Evolutionary conservation across 2,329 filamentous ascomycete genomes (phyloP).

Genomic region (Colletotrichum ledebouriae): DNA sequence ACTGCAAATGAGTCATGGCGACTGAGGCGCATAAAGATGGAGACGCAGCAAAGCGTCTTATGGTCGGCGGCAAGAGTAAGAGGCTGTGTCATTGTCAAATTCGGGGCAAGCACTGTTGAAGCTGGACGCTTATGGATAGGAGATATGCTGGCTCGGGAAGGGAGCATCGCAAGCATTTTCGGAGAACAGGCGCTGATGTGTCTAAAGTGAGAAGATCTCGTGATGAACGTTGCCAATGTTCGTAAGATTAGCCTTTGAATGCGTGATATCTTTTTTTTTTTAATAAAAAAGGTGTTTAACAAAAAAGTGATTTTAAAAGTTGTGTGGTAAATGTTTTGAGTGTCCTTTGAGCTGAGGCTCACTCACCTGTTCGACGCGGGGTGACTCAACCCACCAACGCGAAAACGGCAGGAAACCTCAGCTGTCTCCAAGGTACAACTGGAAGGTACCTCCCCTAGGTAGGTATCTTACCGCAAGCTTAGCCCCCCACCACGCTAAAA

Average conservation of each 20-base stretch:
- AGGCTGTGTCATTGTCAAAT: slow-evolving; percentile 91
- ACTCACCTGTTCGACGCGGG: not conserved
- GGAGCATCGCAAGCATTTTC: slow-evolving; percentile 78
- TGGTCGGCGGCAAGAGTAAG: slow-evolving; percentile 88
- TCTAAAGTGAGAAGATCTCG: slow-evolving; percentile 54
- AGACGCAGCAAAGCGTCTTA: slow-evolving; percentile 72
- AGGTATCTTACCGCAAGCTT: slow-evolving; percentile 3
- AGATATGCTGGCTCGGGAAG: slow-evolving; percentile 80
- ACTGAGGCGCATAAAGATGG: slow-evolving; percentile 65
- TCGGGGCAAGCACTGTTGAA: slow-evolving; percentile 86
- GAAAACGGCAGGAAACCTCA: not conserved
- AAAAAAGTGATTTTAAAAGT: too few relatives aligned
- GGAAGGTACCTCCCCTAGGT: not conserved
- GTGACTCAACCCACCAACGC: slow-evolving; percentile 29
- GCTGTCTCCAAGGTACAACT: too few relatives aligned
- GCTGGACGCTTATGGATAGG: slow-evolving; percentile 85
- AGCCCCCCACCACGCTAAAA: slow-evolving; percentile 36
- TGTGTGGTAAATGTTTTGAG: too few relatives aligned
- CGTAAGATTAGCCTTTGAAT: too few relatives aligned
- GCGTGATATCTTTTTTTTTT: too few relatives aligned
- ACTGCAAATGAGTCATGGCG: slow-evolving; percentile 68
- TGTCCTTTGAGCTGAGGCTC: too few relatives aligned
- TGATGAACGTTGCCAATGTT: too few relatives aligned
- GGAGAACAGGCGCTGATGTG: slow-evolving; percentile 87
- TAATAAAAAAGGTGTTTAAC: too few relatives aligned